Base-by-base conservation (phyloP, 352 stramenopile species). In the Aphanomyces invadans region DNA sequence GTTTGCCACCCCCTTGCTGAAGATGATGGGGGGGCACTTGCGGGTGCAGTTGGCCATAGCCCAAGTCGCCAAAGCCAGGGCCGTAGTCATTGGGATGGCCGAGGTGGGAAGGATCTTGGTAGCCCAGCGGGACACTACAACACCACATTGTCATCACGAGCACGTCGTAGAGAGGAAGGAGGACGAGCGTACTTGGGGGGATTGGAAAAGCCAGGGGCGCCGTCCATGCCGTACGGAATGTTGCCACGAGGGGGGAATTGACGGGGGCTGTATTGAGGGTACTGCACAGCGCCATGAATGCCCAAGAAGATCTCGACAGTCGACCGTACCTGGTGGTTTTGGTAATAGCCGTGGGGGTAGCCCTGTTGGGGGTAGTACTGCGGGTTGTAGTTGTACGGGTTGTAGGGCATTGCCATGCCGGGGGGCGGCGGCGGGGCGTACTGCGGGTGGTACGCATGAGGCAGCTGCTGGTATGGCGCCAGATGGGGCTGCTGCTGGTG, bases 351-450 rank as follows among this genome's bases (percentile, higher is more conserved):
- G 29, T 57, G 49, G 19, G 49, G 49, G 69, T 92, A 94, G 65
- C 81, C 80, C 69, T 92, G 86, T 17, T 57, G 60, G 32, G 55
- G 55, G 60, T 67, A 67, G 73, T 92, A 94, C 74, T 92, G 90
- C 39, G 72, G 81, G 36, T 72, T 76, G 69, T 94, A 94, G 71
- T 89, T 94, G 76, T 94, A 94, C 57, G 86, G 86, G 73, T 94
- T 92, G 81, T 92, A 94, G 7, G 80, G 80, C 74, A 94, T 73
- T 21, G 86, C 82, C 86, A 94, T 94, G 28, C 86, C 86, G 26
- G 86, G 86, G 29, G 86, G 86, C n/a, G 86, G 86, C 33, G 83
- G 86, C 26, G 86, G 86, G 19, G 82, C 80, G 56, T 90, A 94
- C 72, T 94, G 80, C 25, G 78, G 78, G 69, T 86, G 86, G 73